Percentiles rank a stretch among this genome's conserved stretches.
Evolutionary conservation across 2,329 filamentous ascomycete species (phyloP).

Genomic region (Thermothelomyces thermophilus): DNA sequence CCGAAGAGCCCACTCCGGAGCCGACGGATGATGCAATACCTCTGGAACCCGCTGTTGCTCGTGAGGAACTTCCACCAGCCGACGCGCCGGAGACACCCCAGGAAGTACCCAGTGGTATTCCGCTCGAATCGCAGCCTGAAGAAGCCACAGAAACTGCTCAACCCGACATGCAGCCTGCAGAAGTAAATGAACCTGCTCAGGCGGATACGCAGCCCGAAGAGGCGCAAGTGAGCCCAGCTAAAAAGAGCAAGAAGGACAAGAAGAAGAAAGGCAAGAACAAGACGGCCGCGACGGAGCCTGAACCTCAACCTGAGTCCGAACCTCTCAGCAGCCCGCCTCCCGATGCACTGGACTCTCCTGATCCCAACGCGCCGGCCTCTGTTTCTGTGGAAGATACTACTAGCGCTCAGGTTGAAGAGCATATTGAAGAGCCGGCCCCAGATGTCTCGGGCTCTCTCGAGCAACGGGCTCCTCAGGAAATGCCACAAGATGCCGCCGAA

Average conservation of each 20-base stretch:
- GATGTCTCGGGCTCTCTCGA: not conserved
- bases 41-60: too few relatives aligned
- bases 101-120: too few relatives aligned
- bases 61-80: too few relatives aligned
- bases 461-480: not conserved
- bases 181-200: too few relatives aligned
- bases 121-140: too few relatives aligned
- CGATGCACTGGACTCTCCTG: not conserved
- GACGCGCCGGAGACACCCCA: too few relatives aligned
- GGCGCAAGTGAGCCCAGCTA: too few relatives aligned
- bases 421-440: not conserved
- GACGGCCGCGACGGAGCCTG: not conserved
- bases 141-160: too few relatives aligned
- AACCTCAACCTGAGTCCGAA: not conserved
- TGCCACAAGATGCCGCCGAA: not conserved
- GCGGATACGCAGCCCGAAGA: too few relatives aligned
- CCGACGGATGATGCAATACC: too few relatives aligned
- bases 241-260: conserved; percentile 2
- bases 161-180: too few relatives aligned
- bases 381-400: not conserved
- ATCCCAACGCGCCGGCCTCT: not conserved
- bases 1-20: not conserved
- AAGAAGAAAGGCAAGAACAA: conserved; percentile 5
- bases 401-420: not conserved
- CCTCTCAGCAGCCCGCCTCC: not conserved